Conservation (phyloP, 1,284 basidiomycete genomes). For the Mycosarcoma mackinlayi region DNA sequence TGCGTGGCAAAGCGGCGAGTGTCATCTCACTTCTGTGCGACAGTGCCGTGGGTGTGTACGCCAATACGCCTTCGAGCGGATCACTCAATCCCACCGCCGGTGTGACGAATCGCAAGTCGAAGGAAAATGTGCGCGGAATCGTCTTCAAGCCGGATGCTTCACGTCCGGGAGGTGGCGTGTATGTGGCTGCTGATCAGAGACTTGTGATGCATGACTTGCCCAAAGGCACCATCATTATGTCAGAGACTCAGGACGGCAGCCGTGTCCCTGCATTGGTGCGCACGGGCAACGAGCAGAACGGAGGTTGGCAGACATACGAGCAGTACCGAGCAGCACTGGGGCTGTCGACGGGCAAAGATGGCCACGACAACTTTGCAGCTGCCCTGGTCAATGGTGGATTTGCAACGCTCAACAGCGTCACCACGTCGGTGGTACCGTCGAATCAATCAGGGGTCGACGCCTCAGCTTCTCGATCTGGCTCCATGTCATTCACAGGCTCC, state of each 20-base stretch:
- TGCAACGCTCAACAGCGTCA: conserved; percentile 38
- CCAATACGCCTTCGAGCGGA: conserved; percentile 59
- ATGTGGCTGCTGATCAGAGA: conserved; percentile 73
- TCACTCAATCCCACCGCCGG: conserved; percentile 71
- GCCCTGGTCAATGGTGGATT: conserved; percentile 37
- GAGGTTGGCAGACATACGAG: conserved; percentile 64
- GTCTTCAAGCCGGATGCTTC: conserved; percentile 73
- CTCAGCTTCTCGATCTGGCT: background rate
- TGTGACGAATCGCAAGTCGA: conserved; percentile 67
- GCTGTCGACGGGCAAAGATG: conserved; percentile 22
- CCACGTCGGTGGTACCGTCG: conserved; percentile 1
- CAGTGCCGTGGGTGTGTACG: conserved; percentile 66
- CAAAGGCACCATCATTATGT: conserved; percentile 75
- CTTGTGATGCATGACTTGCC: conserved; percentile 76
- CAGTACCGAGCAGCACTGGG: conserved; percentile 46
- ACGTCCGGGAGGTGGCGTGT: conserved; percentile 85
- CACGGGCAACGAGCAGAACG: conserved; percentile 51
- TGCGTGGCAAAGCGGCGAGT: conserved; percentile 85
- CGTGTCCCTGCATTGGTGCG: conserved; percentile 50
- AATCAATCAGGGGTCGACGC: background rate
- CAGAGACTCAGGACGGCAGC: conserved; percentile 68
- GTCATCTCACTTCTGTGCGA: conserved; percentile 91
- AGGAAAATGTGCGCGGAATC: conserved; percentile 71
- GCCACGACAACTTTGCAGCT: conserved; percentile 26
- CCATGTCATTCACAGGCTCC: conserved; percentile 8